phyloP scores from a whole-genome alignment of 1,284 basidiomycete genomes.

The Heliocybe sulcata region DNA sequence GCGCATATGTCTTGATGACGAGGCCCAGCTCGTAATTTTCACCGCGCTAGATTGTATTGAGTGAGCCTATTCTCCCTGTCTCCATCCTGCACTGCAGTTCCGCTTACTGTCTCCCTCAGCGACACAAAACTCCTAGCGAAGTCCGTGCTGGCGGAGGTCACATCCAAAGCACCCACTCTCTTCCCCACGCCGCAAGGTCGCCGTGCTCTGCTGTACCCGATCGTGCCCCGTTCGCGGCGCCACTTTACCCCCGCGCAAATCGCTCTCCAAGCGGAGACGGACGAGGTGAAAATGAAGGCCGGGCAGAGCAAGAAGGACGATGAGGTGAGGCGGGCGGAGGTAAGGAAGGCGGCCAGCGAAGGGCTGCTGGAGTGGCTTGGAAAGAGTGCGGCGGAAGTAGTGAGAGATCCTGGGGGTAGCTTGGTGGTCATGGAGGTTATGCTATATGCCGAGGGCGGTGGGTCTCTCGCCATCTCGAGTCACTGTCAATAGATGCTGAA shows the following conservation, averaged over 20 bases:
- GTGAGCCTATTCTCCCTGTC: slow-evolving; percentile 31
- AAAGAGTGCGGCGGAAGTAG: slow-evolving; percentile 47
- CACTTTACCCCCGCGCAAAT: slow-evolving; percentile 83
- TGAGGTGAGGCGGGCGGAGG: slow-evolving; percentile 54
- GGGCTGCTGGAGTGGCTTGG: slow-evolving; percentile 62
- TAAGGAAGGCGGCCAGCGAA: slow-evolving; percentile 63
- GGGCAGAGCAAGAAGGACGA: slow-evolving; percentile 78
- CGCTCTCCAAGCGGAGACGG: slow-evolving; percentile 61
- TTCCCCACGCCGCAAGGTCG: slow-evolving; percentile 60
- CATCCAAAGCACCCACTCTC: slow-evolving; percentile 44
- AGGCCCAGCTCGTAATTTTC: slow-evolving; percentile 84
- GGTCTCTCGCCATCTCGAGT: slow-evolving; percentile 17
- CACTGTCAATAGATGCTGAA: no score
- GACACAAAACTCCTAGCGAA: slow-evolving; percentile 85
- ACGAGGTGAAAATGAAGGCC: slow-evolving; percentile 38
- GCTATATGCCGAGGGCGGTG: slow-evolving; percentile 77
- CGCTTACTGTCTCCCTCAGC: slow-evolving; percentile 28
- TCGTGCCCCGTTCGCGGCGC: slow-evolving; percentile 69
- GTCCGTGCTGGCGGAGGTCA: slow-evolving; percentile 63
- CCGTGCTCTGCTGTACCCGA: slow-evolving; percentile 72
- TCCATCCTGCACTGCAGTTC: no score
- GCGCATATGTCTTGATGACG: slow-evolving; percentile 79
- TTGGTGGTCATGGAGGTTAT: slow-evolving; percentile 74
- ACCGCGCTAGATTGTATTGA: slow-evolving; percentile 84
- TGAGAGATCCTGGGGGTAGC: slow-evolving; percentile 72